Evolutionary conservation across 2,329 filamentous ascomycete species (phyloP), one percentile per base, ranked within the genome.

Genomic region (Tothia fuscella): DNA sequence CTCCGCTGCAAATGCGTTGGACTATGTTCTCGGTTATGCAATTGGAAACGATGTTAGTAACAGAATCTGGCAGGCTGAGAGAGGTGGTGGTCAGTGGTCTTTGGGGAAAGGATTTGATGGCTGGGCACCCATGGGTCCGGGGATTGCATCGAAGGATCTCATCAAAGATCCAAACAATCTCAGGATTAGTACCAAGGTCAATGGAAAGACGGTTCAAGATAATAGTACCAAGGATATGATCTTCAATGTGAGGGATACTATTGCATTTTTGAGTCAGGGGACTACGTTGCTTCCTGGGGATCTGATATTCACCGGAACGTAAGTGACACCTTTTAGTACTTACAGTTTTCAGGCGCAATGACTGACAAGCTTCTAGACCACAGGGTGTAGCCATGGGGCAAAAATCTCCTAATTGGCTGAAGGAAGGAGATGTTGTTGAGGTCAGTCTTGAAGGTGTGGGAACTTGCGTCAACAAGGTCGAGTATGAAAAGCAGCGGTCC

Each of bases 21-120:
- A 78, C 40, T 78, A 83, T 52, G 79, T 88, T 3, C 65, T 86
- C 2, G 83, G 82, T 5, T 88, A 87, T 55, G 68, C 77, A 2
- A 71, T 83, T 26, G 81, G 82, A 39, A 83, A 89, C 59, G 83
- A 89, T 56, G 72, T 89, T 14, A 84, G 78, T 10, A 81, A 85
- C 60, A 75, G 82, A 32, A 80, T 83, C 49, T 87, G 81, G 57
- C 56, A 56, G 46, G 14, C 22, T 42, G 34, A 29, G 35, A 32
- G 34, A 13, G 16, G 34, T 12, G 39, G 39, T 25, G 14, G 16
- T 7, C 73, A 77, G 50, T 76, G 69, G 67, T 63, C 66, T 0
- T 76, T 74, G 47, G 65, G 61, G 13, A 76, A 76, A 48, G 68
- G 70, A 0, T 76, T 76, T 41, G 71, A 77, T 47, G 71, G 63